These are phyloP conservation scores for Umbelopsis ramanniana DNA, from an alignment of 192 early-diverging fungal genomes.

Conservation along the genomic window DNA sequence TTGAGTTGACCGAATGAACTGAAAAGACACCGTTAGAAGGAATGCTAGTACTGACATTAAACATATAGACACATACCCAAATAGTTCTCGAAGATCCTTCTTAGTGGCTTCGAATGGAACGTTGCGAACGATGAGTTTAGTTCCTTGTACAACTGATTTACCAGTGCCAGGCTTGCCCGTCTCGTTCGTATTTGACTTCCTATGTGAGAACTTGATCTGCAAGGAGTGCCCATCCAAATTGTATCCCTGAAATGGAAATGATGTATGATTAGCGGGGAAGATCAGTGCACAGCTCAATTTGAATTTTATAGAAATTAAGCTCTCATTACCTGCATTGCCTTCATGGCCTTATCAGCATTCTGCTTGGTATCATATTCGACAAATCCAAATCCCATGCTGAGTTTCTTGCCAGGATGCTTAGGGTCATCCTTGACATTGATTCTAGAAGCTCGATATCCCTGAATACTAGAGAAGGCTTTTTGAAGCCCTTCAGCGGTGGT, in stretches of 20 bases:
- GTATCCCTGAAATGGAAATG: conserved; percentile 48
- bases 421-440: conserved; percentile 87
- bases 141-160: conserved; percentile 80
- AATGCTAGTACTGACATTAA: conserved; percentile 7
- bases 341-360: conserved; percentile 82
- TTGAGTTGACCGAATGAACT: conserved; percentile 94
- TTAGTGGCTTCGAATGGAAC: conserved; percentile 97
- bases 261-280: background rate
- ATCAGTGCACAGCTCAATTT: too few species aligned
- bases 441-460: conserved; percentile 80
- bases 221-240: conserved; percentile 88
- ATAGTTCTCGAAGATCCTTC: conserved; percentile 86
- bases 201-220: conserved; percentile 90
- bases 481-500: conserved; percentile 82
- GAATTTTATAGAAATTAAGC: too few species aligned
- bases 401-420: conserved; percentile 75
- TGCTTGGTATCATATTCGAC: conserved; percentile 86
- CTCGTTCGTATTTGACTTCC: conserved; percentile 57
- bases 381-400: conserved; percentile 98
- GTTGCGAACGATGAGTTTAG: conserved; percentile 80
- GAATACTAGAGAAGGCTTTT: conserved; percentile 72
- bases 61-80: conserved; percentile 58
- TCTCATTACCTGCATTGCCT: conserved; percentile 75
- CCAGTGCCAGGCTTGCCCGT: conserved; percentile 86
- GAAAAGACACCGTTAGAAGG: conserved; percentile 19